Conservation (phyloP, 306 rosid genomes). For the Cicer yamashitae region DNA sequence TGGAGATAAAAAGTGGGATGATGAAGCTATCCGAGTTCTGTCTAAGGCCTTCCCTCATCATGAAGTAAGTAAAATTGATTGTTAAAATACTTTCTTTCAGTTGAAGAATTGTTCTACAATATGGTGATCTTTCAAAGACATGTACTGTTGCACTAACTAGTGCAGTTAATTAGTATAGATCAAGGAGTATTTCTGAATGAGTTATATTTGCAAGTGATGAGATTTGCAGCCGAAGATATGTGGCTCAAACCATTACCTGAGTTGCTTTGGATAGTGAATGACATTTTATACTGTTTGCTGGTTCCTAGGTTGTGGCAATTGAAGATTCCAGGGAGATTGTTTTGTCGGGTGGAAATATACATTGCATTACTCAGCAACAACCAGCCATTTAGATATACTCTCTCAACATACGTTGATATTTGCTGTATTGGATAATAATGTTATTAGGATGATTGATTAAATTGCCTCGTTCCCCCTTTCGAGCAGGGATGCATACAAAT, state of each 20-base stretch:
- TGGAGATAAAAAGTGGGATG: slow-evolving; percentile 87
- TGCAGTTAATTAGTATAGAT: slow-evolving; percentile 33
- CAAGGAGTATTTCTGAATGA: slow-evolving; percentile 24
- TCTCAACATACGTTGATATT: slow-evolving; percentile 9
- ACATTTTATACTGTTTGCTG: slow-evolving; percentile 30
- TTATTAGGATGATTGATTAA: neutral
- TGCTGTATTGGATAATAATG: slow-evolving; percentile 13
- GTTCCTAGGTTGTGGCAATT: slow-evolving; percentile 74
- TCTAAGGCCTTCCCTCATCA: slow-evolving; percentile 71
- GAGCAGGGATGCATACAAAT: slow-evolving; percentile 16
- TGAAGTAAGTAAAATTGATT: slow-evolving; percentile 63
- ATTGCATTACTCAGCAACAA: slow-evolving; percentile 95
- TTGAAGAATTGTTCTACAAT: slow-evolving; percentile 34
- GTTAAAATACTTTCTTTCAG: slow-evolving; percentile 28
- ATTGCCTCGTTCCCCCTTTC: neutral
- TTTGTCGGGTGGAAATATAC: slow-evolving; percentile 90
- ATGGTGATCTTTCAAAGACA: slow-evolving; percentile 16
- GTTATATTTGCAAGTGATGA: neutral
- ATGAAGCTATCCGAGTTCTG: slow-evolving; percentile 76
- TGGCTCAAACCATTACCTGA: slow-evolving; percentile 18
- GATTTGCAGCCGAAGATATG: neutral
- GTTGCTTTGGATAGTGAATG: slow-evolving; percentile 33
- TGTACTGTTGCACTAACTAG: slow-evolving; percentile 14
- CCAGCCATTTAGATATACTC: slow-evolving; percentile 53
- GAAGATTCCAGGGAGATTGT: slow-evolving; percentile 95